Percentiles rank a stretch among this genome's conserved stretches.
Evolutionary conservation across 345 rosid species (phyloP).

Genomic region (Pelargonium nanum): DNA sequence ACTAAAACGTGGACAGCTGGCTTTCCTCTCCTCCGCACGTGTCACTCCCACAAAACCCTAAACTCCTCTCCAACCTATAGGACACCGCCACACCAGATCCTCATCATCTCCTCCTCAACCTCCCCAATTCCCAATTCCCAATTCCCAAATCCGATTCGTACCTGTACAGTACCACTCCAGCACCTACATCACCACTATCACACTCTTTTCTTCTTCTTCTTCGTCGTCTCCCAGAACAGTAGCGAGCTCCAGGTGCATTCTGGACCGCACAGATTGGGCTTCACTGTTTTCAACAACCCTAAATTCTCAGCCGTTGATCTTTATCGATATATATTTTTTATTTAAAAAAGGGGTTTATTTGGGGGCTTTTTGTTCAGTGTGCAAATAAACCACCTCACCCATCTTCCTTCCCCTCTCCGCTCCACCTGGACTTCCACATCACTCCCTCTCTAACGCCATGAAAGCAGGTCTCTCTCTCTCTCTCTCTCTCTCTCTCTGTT

Average conservation of each 20-base stretch:
- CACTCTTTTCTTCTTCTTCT: too few species aligned
- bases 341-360: too few species aligned
- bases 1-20: not conserved
- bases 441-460: not conserved
- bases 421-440: not conserved
- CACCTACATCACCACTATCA: too few species aligned
- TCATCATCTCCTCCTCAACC: too few species aligned
- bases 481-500: not conserved
- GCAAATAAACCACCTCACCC: not conserved
- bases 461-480: not conserved
- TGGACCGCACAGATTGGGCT: not conserved
- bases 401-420: not conserved
- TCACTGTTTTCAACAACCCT: not conserved
- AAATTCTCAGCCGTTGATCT: not conserved
- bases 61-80: not conserved
- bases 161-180: too few species aligned
- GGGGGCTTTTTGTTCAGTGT: too few species aligned
- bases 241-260: too few species aligned
- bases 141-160: too few species aligned
- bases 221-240: too few species aligned
- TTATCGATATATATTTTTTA: not conserved
- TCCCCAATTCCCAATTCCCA: too few species aligned
- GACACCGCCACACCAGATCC: not conserved
- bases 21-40: not conserved
- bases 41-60: not conserved